phyloP scores from a whole-genome alignment of 768 basidiomycete species.

The Trametes meyenii region DNA sequence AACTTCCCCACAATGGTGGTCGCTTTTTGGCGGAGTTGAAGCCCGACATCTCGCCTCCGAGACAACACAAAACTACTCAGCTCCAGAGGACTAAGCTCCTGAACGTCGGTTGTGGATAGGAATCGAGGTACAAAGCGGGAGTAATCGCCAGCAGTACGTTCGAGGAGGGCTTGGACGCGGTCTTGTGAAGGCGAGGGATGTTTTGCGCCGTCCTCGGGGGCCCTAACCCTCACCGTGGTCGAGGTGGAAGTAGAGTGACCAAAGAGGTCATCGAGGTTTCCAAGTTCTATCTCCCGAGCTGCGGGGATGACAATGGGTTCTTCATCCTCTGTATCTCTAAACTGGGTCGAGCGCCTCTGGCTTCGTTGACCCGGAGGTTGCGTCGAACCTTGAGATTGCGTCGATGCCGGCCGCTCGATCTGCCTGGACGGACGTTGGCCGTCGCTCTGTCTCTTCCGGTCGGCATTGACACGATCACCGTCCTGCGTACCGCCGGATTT shows the following conservation, averaged over 20 bases:
- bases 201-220: neutral
- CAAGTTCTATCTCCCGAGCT: constrained; percentile 2
- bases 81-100: constrained; percentile 44
- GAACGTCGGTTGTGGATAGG: constrained; percentile 32
- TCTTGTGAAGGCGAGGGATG: constrained; percentile 4
- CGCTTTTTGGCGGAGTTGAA: constrained; percentile 43
- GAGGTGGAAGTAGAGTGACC: constrained; percentile 2
- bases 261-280: constrained; percentile 23
- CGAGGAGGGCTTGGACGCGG: constrained; percentile 37
- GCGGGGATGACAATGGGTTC: neutral
- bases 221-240: too few relatives aligned
- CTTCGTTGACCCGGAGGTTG: neutral
- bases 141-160: constrained; percentile 53
- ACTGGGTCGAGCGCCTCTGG: too few relatives aligned
- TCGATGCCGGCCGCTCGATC: neutral
- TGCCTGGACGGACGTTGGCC: neutral
- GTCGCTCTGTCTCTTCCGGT: neutral
- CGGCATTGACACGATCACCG: neutral
- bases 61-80: constrained; percentile 48
- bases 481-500: neutral
- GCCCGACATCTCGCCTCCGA: constrained; percentile 44
- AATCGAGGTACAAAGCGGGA: constrained; percentile 43
- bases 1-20: constrained; percentile 26
- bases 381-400: neutral
- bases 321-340: neutral